Conservation (phyloP, 176 grass and related monocot species). For the Phragmites australis region DNA sequence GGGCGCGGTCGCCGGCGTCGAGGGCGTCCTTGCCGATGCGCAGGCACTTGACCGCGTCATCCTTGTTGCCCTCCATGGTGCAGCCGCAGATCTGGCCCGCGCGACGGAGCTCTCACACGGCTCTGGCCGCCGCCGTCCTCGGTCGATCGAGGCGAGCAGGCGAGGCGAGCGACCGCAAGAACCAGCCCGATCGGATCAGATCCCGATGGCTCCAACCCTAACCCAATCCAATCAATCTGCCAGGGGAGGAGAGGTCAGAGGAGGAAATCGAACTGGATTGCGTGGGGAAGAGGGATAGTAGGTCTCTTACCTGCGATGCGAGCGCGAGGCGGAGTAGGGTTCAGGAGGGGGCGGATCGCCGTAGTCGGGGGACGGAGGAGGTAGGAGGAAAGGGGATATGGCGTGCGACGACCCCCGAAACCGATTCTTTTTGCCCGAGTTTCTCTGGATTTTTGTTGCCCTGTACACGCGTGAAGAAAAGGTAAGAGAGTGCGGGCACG, state of each 20-base stretch:
- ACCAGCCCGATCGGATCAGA: conserved; percentile 37
- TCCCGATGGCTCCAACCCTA: background rate
- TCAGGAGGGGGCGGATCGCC: conserved; percentile 13
- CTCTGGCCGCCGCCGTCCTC: background rate
- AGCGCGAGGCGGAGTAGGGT: background rate
- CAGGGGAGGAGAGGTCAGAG: background rate
- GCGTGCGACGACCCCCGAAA: conserved; percentile 29
- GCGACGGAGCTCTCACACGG: background rate
- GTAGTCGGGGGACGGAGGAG: background rate
- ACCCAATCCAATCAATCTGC: conserved; percentile 44
- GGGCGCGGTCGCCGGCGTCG: conserved; percentile 56
- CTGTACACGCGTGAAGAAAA: background rate
- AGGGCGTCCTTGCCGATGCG: conserved; percentile 74
- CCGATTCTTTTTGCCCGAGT: background rate
- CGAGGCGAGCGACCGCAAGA: background rate
- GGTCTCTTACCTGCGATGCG: conserved; percentile 4
- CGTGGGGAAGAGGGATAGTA: background rate
- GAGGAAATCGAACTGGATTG: background rate
- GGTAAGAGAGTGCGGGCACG: background rate
- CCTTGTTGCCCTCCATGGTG: conserved; percentile 97
- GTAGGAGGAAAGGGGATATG: background rate
- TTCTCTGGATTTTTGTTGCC: background rate
- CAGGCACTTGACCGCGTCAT: conserved; percentile 86
- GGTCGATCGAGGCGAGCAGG: conserved; percentile 9
- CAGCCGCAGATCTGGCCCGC: conserved; percentile 42